Evolutionary conservation across 1,284 basidiomycete genomes (phyloP), one percentile per base, ranked within the genome.

Genomic region (Moesziomyces aphidis): DNA sequence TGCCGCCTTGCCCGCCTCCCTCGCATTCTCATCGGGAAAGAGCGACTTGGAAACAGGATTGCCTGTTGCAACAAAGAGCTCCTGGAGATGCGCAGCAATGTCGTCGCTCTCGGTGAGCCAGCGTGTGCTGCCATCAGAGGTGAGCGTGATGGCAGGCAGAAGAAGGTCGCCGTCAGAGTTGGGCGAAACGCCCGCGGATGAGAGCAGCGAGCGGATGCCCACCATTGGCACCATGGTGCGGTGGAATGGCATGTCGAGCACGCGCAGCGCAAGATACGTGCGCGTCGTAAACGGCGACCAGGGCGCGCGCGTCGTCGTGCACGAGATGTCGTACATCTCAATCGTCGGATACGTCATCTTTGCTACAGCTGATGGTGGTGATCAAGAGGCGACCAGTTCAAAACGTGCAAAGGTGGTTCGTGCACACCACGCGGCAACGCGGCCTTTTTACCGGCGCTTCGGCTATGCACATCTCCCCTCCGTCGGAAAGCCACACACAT

Each of bases 201-300:
- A n/a, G 4, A 67, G 42, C 0, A 53, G 56, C 0, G 53, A 17
- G 19, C 51, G n/a, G 24, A 73, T 67, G 22, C 55, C 39, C 4
- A 28, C 48, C 70, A 73, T 67, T 5, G 60, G 24, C 0, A 73
- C 15, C 24, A 55, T 22, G 11, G 50, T 36, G 22, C 54, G 60
- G 21, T 58, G 13, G 43, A 56, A 73, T 15, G 70, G 56, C 17
- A 73, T 51, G 3, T 44, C 64, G 45, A 73, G 70, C 49, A 73
- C 21, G 5, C 60, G 55, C 26, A 73, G 61, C 3, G 70, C 48
- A 1, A 73, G 47, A 15, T 54, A 67, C 10, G 61, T 73, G 10
- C 70, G 70, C n/a, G 60, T 36, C 3, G 70, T 73, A 46, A 42
- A 67, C 5, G 70, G 70, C 15, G 62, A 66, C 70, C 70, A 73